Evolutionary conservation across 139 green algal genomes (phyloP).

Genomic region (Nannochloris sp.): DNA sequence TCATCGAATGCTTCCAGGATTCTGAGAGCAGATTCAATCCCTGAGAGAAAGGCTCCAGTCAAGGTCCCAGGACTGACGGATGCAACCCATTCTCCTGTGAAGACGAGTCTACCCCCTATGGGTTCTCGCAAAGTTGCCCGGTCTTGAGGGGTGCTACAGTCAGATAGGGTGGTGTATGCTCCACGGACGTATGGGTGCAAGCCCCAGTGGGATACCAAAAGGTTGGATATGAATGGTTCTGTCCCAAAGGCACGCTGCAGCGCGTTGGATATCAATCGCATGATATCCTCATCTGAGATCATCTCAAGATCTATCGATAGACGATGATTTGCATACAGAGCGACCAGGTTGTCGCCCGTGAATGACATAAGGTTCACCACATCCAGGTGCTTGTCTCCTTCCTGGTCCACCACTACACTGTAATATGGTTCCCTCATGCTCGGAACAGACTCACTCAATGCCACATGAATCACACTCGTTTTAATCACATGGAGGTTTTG

Average conservation of each 20-base stretch:
- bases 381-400: background rate
- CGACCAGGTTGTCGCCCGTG: constrained; percentile 12
- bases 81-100: constrained; percentile 12
- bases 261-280: background rate
- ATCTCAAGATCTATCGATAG: background rate
- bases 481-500: constrained; percentile 1
- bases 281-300: constrained; percentile 1
- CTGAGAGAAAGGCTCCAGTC: constrained; percentile 15
- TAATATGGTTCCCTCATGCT: background rate
- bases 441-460: background rate
- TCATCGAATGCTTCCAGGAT: background rate
- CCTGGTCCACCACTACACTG: background rate
- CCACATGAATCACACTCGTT: background rate
- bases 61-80: constrained; percentile 6
- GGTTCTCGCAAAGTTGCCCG: constrained; percentile 23
- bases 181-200: constrained; percentile 6
- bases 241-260: background rate
- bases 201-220: constrained; percentile 14
- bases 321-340: background rate
- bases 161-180: constrained; percentile 11
- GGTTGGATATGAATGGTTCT: background rate
- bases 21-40: background rate
- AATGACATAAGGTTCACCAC: constrained; percentile 17
- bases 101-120: constrained; percentile 10
- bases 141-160: constrained; percentile 6